phyloP scores from a whole-genome alignment of 2,329 filamentous ascomycete genomes.

The Ampelomyces quisqualis region DNA sequence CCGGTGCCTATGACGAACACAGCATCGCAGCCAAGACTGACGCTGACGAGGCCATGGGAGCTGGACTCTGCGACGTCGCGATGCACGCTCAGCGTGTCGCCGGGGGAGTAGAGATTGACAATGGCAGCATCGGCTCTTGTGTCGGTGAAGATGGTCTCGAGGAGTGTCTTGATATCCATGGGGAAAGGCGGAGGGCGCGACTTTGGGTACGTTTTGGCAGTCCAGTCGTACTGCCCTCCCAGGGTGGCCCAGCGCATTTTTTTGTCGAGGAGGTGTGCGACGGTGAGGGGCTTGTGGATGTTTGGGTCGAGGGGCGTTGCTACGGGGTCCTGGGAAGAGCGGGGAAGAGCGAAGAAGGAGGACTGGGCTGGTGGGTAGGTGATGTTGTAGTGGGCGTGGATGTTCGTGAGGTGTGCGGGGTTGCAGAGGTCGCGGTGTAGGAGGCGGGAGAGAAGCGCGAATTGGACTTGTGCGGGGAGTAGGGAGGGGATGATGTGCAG shows the following conservation, averaged over 20 bases:
- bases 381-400: slow-evolving; percentile 79
- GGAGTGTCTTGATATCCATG: slow-evolving; percentile 65
- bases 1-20: slow-evolving; percentile 75
- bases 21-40: slow-evolving; percentile 87
- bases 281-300: slow-evolving; percentile 72
- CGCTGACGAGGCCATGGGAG: slow-evolving; percentile 74
- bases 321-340: slow-evolving; percentile 22
- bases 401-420: slow-evolving; percentile 77
- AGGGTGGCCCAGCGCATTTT: slow-evolving; percentile 93
- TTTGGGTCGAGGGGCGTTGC: slow-evolving; percentile 64
- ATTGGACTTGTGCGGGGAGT: slow-evolving; percentile 69
- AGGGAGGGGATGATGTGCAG: slow-evolving; percentile 76
- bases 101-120: slow-evolving; percentile 87
- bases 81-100: slow-evolving; percentile 89
- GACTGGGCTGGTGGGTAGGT: slow-evolving; percentile 56
- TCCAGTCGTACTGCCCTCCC: slow-evolving; percentile 97
- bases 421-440: slow-evolving; percentile 76
- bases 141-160: slow-evolving; percentile 70
- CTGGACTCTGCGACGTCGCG: slow-evolving; percentile 89
- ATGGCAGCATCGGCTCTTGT: slow-evolving; percentile 87
- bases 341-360: slow-evolving; percentile 56
- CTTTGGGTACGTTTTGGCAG: slow-evolving; percentile 74
- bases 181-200: slow-evolving; percentile 72
- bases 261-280: slow-evolving; percentile 70
- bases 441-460: slow-evolving; percentile 67